Conservation (phyloP, 345 rosid genomes). For the Linum lewisii region DNA sequence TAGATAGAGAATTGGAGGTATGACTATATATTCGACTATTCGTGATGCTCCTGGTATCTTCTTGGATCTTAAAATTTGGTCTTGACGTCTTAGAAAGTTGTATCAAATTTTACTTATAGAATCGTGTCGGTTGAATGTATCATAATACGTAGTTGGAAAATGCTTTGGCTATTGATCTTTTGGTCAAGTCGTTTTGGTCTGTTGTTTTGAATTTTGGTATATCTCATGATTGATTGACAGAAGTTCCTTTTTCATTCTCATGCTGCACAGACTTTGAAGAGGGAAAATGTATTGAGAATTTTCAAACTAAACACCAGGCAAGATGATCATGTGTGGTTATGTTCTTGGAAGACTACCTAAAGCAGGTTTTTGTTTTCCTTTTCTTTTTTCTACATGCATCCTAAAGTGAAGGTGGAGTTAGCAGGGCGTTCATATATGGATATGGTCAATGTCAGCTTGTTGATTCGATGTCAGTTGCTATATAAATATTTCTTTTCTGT, state of each 20-base stretch:
- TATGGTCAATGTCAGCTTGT: neutral
- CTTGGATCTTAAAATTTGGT: neutral
- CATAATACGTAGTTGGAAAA: too few relatives aligned
- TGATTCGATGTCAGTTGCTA: neutral
- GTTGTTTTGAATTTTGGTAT: neutral
- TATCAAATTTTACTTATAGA: too few relatives aligned
- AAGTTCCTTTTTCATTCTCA: neutral
- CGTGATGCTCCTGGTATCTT: neutral
- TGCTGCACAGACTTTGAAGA: constrained; percentile 49
- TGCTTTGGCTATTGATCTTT: neutral
- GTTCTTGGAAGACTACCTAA: constrained; percentile 74
- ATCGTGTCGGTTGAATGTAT: too few relatives aligned
- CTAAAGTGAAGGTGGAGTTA: neutral
- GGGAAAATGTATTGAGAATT: constrained; percentile 64
- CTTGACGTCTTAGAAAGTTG: neutral
- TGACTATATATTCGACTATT: neutral
- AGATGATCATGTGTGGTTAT: constrained; percentile 83
- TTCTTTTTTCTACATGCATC: neutral
- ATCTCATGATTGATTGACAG: neutral
- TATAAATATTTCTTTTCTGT: neutral
- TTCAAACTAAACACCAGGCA: constrained; percentile 83
- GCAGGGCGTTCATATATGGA: neutral
- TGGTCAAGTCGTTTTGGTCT: neutral
- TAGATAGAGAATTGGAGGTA: constrained; percentile 86
- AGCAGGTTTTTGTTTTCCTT: constrained; percentile 38